Evolutionary conservation across 2,329 filamentous ascomycete species (phyloP), one percentile per base, ranked within the genome.

Genomic region (Aspergillus ibericus): DNA sequence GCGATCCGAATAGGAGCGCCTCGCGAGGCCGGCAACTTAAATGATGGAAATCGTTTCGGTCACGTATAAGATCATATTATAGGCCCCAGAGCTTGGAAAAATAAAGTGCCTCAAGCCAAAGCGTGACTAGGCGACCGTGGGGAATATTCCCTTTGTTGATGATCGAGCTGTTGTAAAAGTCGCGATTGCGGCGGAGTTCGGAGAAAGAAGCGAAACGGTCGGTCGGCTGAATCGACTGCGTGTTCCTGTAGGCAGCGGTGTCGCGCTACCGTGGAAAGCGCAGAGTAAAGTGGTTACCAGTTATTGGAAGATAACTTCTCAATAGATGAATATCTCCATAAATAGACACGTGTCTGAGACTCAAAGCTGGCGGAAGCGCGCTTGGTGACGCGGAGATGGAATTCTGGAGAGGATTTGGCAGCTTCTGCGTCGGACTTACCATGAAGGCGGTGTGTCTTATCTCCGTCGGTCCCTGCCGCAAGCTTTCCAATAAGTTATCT

Each of bases 371-470:
- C 18, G 42, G 56, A 46, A 25, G 35, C 53, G 27, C 52, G 42
- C 36, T 49, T 55, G 48, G 56, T 25, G 51, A 53, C 51, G 51
- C 51, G 36, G 51, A 53, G 40, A 29, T 29, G 36, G 38, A 53
- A 44, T 44, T 53, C 36, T 32, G 51, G 36, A 53, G 38, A 59
- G 60, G 59, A 48, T 63, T 61, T 61, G 56, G 42, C 59, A 32
- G 56, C 51, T 59, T 55, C 55, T 58, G 54, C 53, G 47, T 40
- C 53, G 60, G 58, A 59, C 36, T 61, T 63, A 59, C 29, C 8
- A 13, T 9, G 7, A 56, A 58, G 60, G 63, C 63, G 63, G 63
- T 65, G 55, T 48, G 47, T 1, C 3, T 53, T 65, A 63, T 52
- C 52, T 55, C 61, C 61, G 61, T 5, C 9, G 4, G 12, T 1